A percentile compares a stretch with the other conserved stretches of the same genome.
phyloP scores from a whole-genome alignment of 2,329 filamentous ascomycete species.

The Simplicillium sp. region DNA sequence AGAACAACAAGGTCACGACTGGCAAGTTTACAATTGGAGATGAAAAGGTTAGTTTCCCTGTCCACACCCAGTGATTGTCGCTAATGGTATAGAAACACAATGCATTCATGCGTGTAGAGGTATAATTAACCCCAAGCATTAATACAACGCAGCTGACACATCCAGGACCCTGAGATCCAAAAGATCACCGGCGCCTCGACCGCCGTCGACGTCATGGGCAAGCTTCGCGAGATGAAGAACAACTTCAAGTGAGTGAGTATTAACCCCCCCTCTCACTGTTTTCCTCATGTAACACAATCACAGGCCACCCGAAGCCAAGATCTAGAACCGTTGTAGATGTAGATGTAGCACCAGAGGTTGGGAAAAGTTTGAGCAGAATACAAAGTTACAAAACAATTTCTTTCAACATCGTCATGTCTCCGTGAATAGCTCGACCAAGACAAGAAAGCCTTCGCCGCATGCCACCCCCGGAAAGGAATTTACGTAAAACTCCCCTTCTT shows the following conservation, averaged over 20 bases:
- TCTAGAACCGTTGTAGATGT: constrained; percentile 9
- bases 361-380: background rate
- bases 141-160: background rate
- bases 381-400: background rate
- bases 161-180: constrained; percentile 71
- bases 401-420: constrained; percentile 18
- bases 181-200: constrained; percentile 74
- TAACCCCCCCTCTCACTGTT: background rate
- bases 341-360: constrained; percentile 21
- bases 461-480: constrained; percentile 20
- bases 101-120: constrained; percentile 85
- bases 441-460: constrained; percentile 14
- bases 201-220: constrained; percentile 75
- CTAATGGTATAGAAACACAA: constrained; percentile 62
- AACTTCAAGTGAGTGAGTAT: constrained; percentile 49
- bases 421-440: constrained; percentile 22
- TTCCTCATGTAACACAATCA: background rate
- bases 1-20: constrained; percentile 77
- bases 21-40: constrained; percentile 95
- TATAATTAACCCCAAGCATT: constrained; percentile 28
- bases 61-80: constrained; percentile 3
- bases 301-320: constrained; percentile 17
- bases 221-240: constrained; percentile 87
- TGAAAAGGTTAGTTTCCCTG: constrained; percentile 61
- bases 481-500: constrained; percentile 16